Conservation (phyloP, 208 protist species). For the Porcisia deanei region DNA sequence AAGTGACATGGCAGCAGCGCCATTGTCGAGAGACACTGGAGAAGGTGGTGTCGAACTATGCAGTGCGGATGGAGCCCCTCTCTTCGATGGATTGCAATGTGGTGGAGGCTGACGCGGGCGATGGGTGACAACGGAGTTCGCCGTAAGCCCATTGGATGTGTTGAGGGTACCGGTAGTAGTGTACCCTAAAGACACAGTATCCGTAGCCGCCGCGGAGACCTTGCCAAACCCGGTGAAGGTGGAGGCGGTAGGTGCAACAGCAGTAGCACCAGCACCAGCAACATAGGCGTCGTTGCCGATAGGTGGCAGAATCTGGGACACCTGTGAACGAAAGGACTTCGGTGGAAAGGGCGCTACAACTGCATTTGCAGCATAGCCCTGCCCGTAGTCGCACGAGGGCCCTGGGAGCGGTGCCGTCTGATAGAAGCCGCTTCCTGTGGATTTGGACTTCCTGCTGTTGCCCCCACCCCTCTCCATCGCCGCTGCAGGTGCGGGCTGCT, state of each 20-base stretch:
- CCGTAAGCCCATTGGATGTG: background rate
- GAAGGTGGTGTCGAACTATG: background rate
- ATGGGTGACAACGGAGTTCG: conserved; percentile 14
- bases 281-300: background rate
- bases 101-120: background rate
- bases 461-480: background rate
- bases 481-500: background rate
- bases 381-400: background rate
- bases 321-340: background rate
- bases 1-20: conserved; percentile 7
- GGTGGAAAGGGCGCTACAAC: background rate
- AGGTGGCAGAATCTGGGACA: conserved; percentile 3
- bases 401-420: background rate
- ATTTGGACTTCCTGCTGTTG: background rate
- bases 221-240: background rate
- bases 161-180: background rate
- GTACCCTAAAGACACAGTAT: background rate
- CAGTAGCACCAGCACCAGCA: background rate
- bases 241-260: background rate
- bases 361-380: background rate
- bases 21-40: background rate
- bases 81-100: too few relatives aligned
- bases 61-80: too few relatives aligned
- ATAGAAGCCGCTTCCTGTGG: background rate
- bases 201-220: background rate